Evolutionary conservation across 441 rosid genomes (phyloP), one percentile per base, ranked within the genome.

Genomic region (Lepidium campestre): DNA sequence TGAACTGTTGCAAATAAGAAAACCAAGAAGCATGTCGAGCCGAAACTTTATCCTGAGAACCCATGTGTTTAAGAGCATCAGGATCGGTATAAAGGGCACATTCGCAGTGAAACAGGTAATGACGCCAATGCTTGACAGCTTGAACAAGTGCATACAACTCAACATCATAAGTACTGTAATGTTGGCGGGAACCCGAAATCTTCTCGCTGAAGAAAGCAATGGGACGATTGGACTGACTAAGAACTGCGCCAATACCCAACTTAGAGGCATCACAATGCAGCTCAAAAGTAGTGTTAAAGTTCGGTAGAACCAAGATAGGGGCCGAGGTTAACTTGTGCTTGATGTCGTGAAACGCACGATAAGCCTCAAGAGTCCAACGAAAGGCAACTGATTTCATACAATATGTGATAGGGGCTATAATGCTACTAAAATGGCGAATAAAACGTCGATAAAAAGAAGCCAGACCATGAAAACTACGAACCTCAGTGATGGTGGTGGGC

Each of bases 261-360:
- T 52, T 52, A 0, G 22, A 29, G 0, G 22, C 37, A 9, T 52
- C 57, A 15, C 39, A 29, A 52, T 52, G 57, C 0, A 52, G 7
- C 0, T 52, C 39, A 29, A 52, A 52, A 0, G 6, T 6, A 0
- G 6, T 0, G 0, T 4, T 1, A 1, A 27, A 50, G 27, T 50
- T 6, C 0, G 15, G 20, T 0, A 50, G 10, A 0, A 1, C 35
- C 0, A 50, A 1, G 2, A 50, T 1, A 0, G 19, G 56, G 0
- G 56, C 36, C 2, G 37, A 22, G 0, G 7, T 14, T 0, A 29
- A 0, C 3, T 1, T 8, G 0, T 4, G 0, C 7, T 27, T 50
- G 2, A 50, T 50, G 0, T 3, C 0, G 0, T 4, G 0, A 3
- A 50, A 50, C 0, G 56, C 56, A 0, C 0, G 5, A 0, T n/a